These are phyloP conservation scores for sorghum (Sorghum bicolor) DNA, from an alignment of 176 grass and related monocot genomes.

Conservation along the genomic window Sorghum_bicolor_NCBIv3 NC_012875.2:53863501-53864000, in stretches of 20 bases:
- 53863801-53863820: conserved; percentile 12
- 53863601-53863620: not conserved
- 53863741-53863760: conserved; percentile 23
- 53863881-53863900: not conserved
- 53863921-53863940: conserved; percentile 66
- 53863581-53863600: not conserved
- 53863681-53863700: not conserved
- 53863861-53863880: not conserved
- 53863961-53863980: conserved; percentile 74
- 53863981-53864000: conserved; percentile 62
- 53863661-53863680: not conserved
- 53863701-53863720: conserved; percentile 22
- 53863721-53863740: conserved; percentile 42
- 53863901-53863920: not conserved
- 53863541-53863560: not conserved
- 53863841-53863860: not conserved
- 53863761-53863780: conserved; percentile 31
- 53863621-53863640: not conserved
- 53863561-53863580: not conserved
- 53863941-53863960: conserved; percentile 71
- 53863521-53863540: not conserved
- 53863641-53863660: not conserved
- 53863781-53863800: not conserved
- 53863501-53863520: not conserved
- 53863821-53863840: not conserved